Evolutionary conservation across 108 stramenopile species (phyloP), one percentile per base, ranked within the genome.

Genomic region (Fragilaria crotonensis): DNA sequence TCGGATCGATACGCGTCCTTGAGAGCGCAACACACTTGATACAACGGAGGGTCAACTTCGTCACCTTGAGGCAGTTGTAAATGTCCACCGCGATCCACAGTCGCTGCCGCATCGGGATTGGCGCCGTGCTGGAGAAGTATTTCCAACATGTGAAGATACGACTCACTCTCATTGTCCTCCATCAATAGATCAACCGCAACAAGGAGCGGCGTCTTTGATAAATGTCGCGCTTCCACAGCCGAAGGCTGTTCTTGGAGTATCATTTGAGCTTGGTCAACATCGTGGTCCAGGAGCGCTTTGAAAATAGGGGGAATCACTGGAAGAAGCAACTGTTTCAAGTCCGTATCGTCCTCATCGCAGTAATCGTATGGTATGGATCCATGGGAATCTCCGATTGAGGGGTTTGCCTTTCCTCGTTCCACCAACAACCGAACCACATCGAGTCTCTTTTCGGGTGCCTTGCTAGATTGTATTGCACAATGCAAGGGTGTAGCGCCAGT

Each of bases 401-500:
- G 65, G 75, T 87, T 67, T 19, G 85, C 81, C 4, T 77, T 77
- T 3, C 67, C 66, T 11, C 36, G 36, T 30, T 67, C 48, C 29
- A 83, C 33, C 20, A 87, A 45, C 2, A 71, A 29, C 26, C 60
- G 33, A 31, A 79, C 47, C 59, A 75, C 72, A 52, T 65, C 46
- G 0, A 84, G 21, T 47, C 76, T 70, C 26, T 62, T 62, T 0
- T 49, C 33, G 18, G 67, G 48, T 4, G 72, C 62, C 28, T 63
- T 72, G 53, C 70, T 73, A 29, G 62, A 64, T 66, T 81, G 79
- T 3, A 80, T 54, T 26, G 63, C 66, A 52, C 77, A 77, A 56
- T 89, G 87, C 25, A 89, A 56, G 19, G 87, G 87, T 5, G 87
- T 84, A 20, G 78, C 70, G 23, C 74, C 75, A 18, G 73, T 77